phyloP scores from a whole-genome alignment of 1,284 basidiomycete genomes.

The Tilletia setariae region DNA sequence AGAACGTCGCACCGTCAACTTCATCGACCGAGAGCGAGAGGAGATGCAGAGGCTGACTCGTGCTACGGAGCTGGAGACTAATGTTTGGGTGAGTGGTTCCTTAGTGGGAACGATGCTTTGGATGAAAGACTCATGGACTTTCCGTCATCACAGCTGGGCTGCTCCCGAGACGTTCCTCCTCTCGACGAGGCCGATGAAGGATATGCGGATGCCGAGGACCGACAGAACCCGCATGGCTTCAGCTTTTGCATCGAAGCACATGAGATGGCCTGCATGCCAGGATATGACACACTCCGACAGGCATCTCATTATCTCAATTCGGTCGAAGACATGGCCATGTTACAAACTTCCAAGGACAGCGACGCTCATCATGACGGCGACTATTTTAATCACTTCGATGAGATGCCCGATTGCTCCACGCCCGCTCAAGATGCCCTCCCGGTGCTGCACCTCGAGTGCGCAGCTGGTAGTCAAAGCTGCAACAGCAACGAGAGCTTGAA shows the following conservation, averaged over 20 bases:
- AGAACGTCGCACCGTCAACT: slow-evolving; percentile 57
- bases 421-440: slow-evolving; percentile 22
- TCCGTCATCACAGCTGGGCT: slow-evolving; percentile 27
- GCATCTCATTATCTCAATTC: slow-evolving; percentile 60
- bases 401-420: neutral
- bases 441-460: slow-evolving; percentile 50
- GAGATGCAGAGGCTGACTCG: slow-evolving; percentile 85
- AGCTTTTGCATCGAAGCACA: slow-evolving; percentile 83
- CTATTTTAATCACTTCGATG: slow-evolving; percentile 10
- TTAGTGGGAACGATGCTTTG: neutral
- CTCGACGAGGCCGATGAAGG: slow-evolving; percentile 7
- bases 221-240: slow-evolving; percentile 69
- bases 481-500: slow-evolving; percentile 14
- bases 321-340: slow-evolving; percentile 62
- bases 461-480: slow-evolving; percentile 24
- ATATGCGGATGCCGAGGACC: neutral
- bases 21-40: slow-evolving; percentile 68
- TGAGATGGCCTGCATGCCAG: slow-evolving; percentile 67
- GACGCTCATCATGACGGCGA: neutral
- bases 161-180: slow-evolving; percentile 35
- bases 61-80: slow-evolving; percentile 71
- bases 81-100: slow-evolving; percentile 59
- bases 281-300: slow-evolving; percentile 62
- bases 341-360: neutral
- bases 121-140: neutral